Percentiles rank a stretch among this genome's conserved stretches.
These are phyloP conservation scores for Trichoderma parareesei DNA, from an alignment of 495 filamentous ascomycete genomes.

Conservation along the genomic window DNA sequence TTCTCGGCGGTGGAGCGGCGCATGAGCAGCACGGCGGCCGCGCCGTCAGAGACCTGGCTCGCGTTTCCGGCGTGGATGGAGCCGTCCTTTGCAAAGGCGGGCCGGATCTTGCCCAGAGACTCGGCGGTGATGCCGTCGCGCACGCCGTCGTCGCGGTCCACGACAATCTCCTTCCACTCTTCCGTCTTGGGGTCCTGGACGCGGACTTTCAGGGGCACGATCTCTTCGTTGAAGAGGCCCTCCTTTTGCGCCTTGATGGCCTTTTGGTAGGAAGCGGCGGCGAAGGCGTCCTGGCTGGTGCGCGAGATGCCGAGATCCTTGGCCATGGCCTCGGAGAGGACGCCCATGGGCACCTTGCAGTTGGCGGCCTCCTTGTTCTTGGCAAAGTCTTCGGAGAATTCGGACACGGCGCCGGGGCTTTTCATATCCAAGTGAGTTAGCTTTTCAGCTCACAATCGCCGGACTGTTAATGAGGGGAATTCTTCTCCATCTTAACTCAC, in stretches of 20 bases:
- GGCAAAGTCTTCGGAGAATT: constrained; percentile 91
- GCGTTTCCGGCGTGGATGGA: constrained; percentile 95
- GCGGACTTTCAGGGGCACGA: constrained; percentile 75
- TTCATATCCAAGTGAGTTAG: constrained; percentile 19
- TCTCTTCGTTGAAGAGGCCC: constrained; percentile 91
- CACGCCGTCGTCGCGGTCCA: constrained; percentile 81
- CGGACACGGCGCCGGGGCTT: constrained; percentile 77
- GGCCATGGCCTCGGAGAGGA: constrained; percentile 91
- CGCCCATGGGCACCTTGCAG: constrained; percentile 98
- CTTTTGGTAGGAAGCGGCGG: constrained; percentile 83
- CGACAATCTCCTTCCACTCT: constrained; percentile 76
- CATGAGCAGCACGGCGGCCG: constrained; percentile 93
- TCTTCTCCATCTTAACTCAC: constrained; percentile 42
- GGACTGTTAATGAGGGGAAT: no score
- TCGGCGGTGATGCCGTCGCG: constrained; percentile 79
- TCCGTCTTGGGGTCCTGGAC: constrained; percentile 82
- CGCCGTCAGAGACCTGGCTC: constrained; percentile 90
- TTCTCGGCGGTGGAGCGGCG: constrained; percentile 83
- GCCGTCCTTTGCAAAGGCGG: constrained; percentile 87
- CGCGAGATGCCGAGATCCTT: constrained; percentile 69
- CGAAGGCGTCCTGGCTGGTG: constrained; percentile 75
- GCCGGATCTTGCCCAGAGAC: constrained; percentile 76
- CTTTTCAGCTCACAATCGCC: not conserved
- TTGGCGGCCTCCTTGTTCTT: constrained; percentile 74
- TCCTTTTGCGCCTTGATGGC: constrained; percentile 75